Percentiles rank a stretch among this genome's conserved stretches.
Conservation (phyloP, 2,329 filamentous ascomycete species). For the Penicillium crustosum region DNA sequence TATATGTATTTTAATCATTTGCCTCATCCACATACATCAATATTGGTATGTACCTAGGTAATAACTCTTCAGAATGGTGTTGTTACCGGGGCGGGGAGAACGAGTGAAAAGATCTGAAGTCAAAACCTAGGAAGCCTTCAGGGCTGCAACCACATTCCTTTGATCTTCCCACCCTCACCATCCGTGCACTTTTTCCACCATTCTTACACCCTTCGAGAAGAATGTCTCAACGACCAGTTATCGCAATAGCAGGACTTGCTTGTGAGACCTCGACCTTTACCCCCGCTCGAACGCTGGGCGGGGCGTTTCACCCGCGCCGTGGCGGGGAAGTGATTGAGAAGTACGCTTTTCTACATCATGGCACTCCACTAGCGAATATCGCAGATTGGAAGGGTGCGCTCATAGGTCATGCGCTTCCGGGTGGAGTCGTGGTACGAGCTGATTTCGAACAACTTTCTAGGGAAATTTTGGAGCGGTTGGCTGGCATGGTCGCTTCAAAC, state of each 20-base stretch:
- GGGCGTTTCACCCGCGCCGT: slow-evolving; percentile 52
- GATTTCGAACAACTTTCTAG: slow-evolving; percentile 49
- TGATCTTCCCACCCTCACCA: slow-evolving; percentile 9
- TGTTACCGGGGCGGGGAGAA: neutral
- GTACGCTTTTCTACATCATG: slow-evolving; percentile 49
- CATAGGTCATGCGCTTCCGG: slow-evolving; percentile 54
- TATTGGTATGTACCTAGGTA: too few species aligned
- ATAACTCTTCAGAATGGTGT: neutral
- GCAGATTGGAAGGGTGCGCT: slow-evolving; percentile 54
- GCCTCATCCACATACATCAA: neutral
- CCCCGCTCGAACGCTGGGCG: slow-evolving; percentile 49
- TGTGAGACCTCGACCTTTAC: slow-evolving; percentile 57
- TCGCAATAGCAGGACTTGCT: slow-evolving; percentile 54
- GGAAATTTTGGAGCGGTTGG: slow-evolving; percentile 46
- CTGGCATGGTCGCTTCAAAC: slow-evolving; percentile 33
- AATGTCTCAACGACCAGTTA: slow-evolving; percentile 46
- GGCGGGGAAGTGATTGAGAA: slow-evolving; percentile 46
- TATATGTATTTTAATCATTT: neutral
- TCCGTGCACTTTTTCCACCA: neutral
- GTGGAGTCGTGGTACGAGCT: slow-evolving; percentile 49
- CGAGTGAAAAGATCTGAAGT: neutral
- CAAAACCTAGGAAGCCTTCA: neutral
- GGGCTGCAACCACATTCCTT: slow-evolving; percentile 14
- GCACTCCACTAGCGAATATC: slow-evolving; percentile 42
- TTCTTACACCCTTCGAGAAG: neutral